Conservation (phyloP, 345 rosid species). For the Gossypium anomalum region DNA sequence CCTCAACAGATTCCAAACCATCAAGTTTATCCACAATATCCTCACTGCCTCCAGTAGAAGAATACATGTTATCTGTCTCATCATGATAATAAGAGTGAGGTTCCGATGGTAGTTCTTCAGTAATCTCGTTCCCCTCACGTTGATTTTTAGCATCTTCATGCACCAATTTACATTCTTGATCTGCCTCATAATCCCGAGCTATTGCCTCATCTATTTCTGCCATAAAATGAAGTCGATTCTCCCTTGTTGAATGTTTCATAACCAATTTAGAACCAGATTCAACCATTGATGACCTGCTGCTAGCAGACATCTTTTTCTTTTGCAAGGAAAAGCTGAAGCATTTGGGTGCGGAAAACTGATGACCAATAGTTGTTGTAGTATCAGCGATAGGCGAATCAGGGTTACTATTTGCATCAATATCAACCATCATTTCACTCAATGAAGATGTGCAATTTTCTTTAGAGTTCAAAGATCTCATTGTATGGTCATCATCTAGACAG, state of each 20-base stretch:
- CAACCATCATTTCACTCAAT: conserved; percentile 29
- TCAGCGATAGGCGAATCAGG: conserved; percentile 22
- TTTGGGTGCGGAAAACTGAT: conserved; percentile 27
- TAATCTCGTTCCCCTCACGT: conserved; percentile 31
- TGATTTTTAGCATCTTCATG: conserved; percentile 28
- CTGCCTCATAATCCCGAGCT: conserved; percentile 36
- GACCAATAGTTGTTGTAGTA: conserved; percentile 13
- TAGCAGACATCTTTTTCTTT: conserved; percentile 33
- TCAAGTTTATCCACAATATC: conserved; percentile 20
- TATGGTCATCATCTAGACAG: conserved; percentile 21
- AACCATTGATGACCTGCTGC: conserved; percentile 27
- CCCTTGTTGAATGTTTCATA: conserved; percentile 23
- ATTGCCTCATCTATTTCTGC: conserved; percentile 35
- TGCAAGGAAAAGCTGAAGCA: conserved; percentile 27
- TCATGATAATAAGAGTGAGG: conserved; percentile 20
- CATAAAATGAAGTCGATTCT: conserved; percentile 1
- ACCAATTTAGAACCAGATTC: conserved; percentile 24
- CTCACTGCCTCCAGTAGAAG: conserved; percentile 23
- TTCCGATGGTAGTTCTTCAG: conserved; percentile 21
- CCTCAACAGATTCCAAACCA: conserved; percentile 30
- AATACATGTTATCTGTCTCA: conserved; percentile 22
- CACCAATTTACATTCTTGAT: conserved; percentile 35
- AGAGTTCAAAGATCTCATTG: conserved; percentile 26
- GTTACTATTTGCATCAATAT: conserved; percentile 4
- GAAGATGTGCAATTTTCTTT: conserved; percentile 29